These are phyloP conservation scores for Iberis pinnata DNA, from an alignment of 345 rosid species.

Conservation along the genomic window DNA sequence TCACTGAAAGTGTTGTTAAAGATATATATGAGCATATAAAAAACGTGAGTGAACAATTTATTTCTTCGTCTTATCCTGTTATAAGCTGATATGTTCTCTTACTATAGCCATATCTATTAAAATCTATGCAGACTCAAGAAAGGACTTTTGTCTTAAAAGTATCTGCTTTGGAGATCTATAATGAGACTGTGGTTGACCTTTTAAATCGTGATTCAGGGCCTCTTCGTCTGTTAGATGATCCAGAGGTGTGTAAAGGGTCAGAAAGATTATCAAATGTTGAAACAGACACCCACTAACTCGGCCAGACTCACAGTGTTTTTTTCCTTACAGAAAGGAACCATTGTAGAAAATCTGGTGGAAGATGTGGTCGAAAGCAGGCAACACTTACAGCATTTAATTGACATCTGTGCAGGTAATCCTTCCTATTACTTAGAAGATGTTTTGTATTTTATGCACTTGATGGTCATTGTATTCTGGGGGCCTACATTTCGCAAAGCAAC, in stretches of 20 bases:
- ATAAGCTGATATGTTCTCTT: background rate
- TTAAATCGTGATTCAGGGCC: conserved; percentile 72
- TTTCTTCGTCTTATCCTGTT: conserved; percentile 1
- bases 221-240: conserved; percentile 91
- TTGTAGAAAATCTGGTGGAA: conserved; percentile 78
- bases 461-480: too few relatives aligned
- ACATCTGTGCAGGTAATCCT: conserved; percentile 74
- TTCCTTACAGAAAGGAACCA: conserved; percentile 68
- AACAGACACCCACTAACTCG: conserved; percentile 3
- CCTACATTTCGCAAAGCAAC: too few relatives aligned
- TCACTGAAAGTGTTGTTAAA: conserved; percentile 61
- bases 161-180: conserved; percentile 91
- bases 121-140: conserved; percentile 49
- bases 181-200: conserved; percentile 81
- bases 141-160: conserved; percentile 65
- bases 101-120: too few relatives aligned
- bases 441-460: background rate
- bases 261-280: conserved; percentile 9
- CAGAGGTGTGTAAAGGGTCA: conserved; percentile 69
- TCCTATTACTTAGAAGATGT: background rate
- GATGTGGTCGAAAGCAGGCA: conserved; percentile 65
- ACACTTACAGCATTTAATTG: conserved; percentile 70
- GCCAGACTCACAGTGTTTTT: conserved; percentile 14
- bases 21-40: conserved; percentile 68
- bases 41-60: conserved; percentile 38